phyloP scores from a whole-genome alignment of 208 protist genomes.

The Leishmania turanica region DNA sequence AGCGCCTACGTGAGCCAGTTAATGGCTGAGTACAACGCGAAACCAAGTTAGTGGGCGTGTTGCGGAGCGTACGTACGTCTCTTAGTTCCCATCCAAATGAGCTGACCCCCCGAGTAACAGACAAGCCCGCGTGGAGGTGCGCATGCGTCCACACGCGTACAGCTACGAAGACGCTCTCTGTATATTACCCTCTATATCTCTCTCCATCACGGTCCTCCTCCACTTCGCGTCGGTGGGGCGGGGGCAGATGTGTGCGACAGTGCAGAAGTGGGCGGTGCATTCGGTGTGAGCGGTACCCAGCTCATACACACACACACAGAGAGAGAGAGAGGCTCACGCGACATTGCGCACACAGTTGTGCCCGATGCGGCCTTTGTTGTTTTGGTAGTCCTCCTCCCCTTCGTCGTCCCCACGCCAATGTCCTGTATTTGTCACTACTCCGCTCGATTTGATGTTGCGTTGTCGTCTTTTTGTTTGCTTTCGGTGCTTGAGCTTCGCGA shows the following conservation, averaged over 20 bases:
- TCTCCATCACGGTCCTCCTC: neutral
- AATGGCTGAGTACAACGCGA: slow-evolving; percentile 23
- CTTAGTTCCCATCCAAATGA: neutral
- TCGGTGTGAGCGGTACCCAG: neutral
- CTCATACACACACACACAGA: neutral
- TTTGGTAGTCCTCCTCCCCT: neutral
- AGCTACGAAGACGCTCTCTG: neutral
- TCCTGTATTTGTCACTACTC: neutral
- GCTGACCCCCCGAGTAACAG: neutral
- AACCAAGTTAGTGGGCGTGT: neutral
- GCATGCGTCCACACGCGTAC: neutral
- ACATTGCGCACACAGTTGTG: neutral
- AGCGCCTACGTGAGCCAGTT: slow-evolving; percentile 41
- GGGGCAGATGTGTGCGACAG: neutral
- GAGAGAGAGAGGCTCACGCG: neutral
- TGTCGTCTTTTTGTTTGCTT: slow-evolving; percentile 1
- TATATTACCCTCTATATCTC: neutral
- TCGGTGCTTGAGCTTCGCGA: slow-evolving; percentile 7
- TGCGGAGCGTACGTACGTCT: neutral
- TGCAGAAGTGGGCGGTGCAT: neutral
- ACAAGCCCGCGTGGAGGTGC: neutral
- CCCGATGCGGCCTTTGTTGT: neutral
- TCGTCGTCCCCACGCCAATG: neutral
- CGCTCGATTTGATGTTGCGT: neutral
- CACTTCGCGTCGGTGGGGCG: neutral